Base-by-base conservation (phyloP, 179 eudicot species). In the Silene coronaria region DNA sequence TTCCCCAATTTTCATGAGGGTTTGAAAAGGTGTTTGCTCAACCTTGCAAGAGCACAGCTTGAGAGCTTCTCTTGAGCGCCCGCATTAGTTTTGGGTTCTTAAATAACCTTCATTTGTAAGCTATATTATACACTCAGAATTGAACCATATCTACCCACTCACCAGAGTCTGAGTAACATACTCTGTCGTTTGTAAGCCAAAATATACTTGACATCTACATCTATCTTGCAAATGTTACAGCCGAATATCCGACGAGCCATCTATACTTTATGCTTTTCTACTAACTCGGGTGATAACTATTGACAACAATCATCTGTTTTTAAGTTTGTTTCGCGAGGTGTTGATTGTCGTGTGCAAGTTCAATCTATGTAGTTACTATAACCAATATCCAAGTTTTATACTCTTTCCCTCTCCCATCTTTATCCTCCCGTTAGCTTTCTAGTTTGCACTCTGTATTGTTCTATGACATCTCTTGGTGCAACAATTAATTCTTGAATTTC, bases 111-210 rank as follows among this genome's bases (percentile, higher is more conserved):
- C 66, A 62, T 3, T 62, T 60, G 58, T 53, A n/a, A 4, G 58
- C 58, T 14, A 3, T 53, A 53, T 16, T 53, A 53, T 10, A 53
- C 58, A 16, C 7, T 53, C 17, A 7, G 58, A 53, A 16, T 5
- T 53, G 57, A 51, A 51, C 57, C 57, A 51, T 53, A 17, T 17
- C 58, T 17, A 53, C 58, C 58, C 7, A 16, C 21, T 53, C 58
- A 53, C 57, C 57, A n/a, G 58, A 17, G 58, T 53, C 21, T 17
- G n/a, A 53, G 58, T 53, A 13, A 53, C 58, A n/a, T 28, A 26
- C n/a, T n/a, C n/a, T n/a, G n/a, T n/a, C n/a, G 34, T 13, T 62
- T 36, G 13, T 67, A 34, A 67, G 66, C 66, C 23, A 67, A 67
- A 5, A 38, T 67, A 9, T 67, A 36, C 36, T 34, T 34, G 51